Percentiles rank a stretch among this genome's conserved stretches.
These are phyloP conservation scores for Dovyalis caffra DNA, from an alignment of 345 rosid species.

Conservation along the genomic window DNA sequence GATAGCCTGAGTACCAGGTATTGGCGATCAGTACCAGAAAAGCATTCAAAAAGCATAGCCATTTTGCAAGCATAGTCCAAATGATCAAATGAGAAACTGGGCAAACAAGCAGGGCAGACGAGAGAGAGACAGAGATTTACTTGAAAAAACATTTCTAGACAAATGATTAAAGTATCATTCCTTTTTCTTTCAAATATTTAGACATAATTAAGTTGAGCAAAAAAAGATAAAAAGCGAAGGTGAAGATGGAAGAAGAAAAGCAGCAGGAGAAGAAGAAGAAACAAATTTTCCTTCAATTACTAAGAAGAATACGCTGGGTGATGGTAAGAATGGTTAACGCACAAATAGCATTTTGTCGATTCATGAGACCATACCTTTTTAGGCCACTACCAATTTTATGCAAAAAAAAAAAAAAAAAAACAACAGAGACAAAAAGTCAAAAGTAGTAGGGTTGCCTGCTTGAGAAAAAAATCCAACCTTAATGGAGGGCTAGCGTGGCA, in stretches of 20 bases:
- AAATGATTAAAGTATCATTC: background rate
- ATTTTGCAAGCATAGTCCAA: background rate
- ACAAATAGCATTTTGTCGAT: background rate
- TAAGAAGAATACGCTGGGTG: background rate
- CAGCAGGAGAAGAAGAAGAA: background rate
- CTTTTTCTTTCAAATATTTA: constrained; percentile 1
- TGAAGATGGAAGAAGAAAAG: background rate
- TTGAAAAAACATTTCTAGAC: background rate
- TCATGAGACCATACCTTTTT: background rate
- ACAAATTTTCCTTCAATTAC: background rate
- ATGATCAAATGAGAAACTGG: background rate
- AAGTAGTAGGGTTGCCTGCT: constrained; percentile 10
- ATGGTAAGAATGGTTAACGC: background rate
- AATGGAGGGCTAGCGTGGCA: constrained; percentile 7
- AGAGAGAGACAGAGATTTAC: background rate
- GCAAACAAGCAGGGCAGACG: background rate
- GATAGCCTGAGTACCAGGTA: background rate
- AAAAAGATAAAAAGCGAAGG: background rate
- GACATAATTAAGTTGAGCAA: background rate
- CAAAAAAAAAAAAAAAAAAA: constrained; percentile 6
- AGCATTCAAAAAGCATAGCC: background rate
- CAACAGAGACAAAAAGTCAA: background rate
- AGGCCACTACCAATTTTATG: background rate
- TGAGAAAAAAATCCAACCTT: constrained; percentile 4
- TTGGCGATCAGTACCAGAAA: background rate